Conservation (phyloP, 23 red algal genomes). For the Chondrus crispus region DNA sequence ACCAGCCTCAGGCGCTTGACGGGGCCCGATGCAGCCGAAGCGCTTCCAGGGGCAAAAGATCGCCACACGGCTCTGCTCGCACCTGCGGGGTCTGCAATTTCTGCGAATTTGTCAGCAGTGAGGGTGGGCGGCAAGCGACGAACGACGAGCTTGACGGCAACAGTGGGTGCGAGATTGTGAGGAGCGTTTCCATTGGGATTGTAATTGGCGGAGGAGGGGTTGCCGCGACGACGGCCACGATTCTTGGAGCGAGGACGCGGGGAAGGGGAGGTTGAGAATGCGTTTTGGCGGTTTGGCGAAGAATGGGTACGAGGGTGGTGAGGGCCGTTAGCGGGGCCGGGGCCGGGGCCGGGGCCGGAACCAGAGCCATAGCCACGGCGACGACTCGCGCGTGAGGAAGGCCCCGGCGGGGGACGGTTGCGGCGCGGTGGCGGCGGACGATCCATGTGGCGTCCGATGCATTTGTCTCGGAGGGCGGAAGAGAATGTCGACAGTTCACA, state of each 20-base stretch:
- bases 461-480: neutral
- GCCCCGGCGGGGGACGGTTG: constrained; percentile 26
- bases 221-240: neutral
- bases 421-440: neutral
- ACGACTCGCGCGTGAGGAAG: neutral
- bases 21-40: constrained; percentile 14
- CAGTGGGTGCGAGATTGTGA: neutral
- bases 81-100: constrained; percentile 22
- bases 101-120: constrained; percentile 18
- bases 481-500: too few species aligned
- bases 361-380: too few species aligned
- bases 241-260: constrained; percentile 51
- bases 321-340: too few species aligned
- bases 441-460: neutral
- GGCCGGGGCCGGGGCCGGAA: too few species aligned
- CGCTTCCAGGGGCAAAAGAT: constrained; percentile 27
- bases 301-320: neutral
- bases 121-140: constrained; percentile 52
- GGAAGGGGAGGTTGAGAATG: neutral
- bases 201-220: neutral
- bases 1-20: constrained; percentile 42
- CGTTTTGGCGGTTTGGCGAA: neutral
- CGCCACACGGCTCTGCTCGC: constrained; percentile 34
- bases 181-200: neutral
- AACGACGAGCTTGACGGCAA: constrained; percentile 48